Evolutionary conservation across 1,284 basidiomycete species (phyloP), one percentile per base, ranked within the genome.

Genomic region (Leucocoprinus gongylophorus): DNA sequence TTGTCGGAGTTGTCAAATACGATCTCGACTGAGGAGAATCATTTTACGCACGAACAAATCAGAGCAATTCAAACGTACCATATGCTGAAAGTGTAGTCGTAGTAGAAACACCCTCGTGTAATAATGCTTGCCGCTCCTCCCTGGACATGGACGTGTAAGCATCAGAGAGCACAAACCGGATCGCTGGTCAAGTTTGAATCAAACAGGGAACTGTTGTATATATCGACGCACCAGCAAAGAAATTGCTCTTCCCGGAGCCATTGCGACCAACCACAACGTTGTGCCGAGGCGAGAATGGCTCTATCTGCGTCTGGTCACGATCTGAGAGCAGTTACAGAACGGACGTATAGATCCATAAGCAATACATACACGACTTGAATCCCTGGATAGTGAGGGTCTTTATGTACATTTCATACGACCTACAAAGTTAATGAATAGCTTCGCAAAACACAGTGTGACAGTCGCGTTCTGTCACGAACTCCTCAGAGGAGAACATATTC

Each of bases 101-200:
- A 18, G 87, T 85, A 26, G 88, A 89, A 2, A 92, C 84, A 39
- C 95, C 95, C 69, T 98, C 95, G 62, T 98, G 95, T 5, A 99
- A 73, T 5, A 99, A 78, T 0, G 90, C 80, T 63, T 94, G 91
- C 15, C 95, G 82, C 69, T 98, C 95, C 64, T 98, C 94, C 44
- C 91, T 80, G 9, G 87, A 85, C 85, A 99, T 90, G 35, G 91
- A 95, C 0, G 92, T 95, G 64, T 99, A 98, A 23, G 95, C 94
- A 73, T 99, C 97, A 5, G 93, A 95, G 6, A 99, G 78, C 3
- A 99, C 95, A 63, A 99, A 99, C 8, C 95, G 89, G 63, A 98
- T 97, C 17, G 95, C 92, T 90, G 32, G 8, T 4, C 12, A 30
- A 45, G 10, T 52, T 8, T 37, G 26, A 13, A 26, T 46, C 44